Conservation (phyloP, 495 filamentous ascomycete genomes). For the Saxophila tyrrhenica region DNA sequence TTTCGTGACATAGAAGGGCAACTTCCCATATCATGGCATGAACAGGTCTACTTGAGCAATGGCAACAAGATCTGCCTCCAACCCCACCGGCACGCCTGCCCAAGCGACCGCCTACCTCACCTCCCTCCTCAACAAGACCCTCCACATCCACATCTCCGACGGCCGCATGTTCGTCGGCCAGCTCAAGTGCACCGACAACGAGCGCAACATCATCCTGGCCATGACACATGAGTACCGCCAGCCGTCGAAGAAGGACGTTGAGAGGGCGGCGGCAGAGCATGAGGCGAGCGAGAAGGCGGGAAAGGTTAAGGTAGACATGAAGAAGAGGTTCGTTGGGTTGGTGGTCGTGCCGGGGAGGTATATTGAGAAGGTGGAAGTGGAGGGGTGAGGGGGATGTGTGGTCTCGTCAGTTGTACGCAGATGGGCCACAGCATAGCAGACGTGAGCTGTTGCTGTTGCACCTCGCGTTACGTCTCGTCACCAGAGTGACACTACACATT, state of each 20-base stretch:
- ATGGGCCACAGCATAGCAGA: too few relatives aligned
- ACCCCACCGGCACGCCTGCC: neutral
- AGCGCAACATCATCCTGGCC: slow-evolving; percentile 74
- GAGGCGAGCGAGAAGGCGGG: slow-evolving; percentile 17
- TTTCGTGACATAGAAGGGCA: too few relatives aligned
- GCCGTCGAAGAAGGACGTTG: slow-evolving; percentile 14
- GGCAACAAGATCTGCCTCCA: neutral
- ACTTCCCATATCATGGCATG: too few relatives aligned
- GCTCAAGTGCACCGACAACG: slow-evolving; percentile 91
- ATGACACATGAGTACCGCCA: slow-evolving; percentile 75
- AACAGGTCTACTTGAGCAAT: neutral
- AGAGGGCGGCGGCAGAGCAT: slow-evolving; percentile 25
- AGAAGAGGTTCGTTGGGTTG: slow-evolving; percentile 73
- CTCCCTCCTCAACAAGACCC: slow-evolving; percentile 46
- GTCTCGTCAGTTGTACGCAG: too few relatives aligned
- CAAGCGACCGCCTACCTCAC: neutral
- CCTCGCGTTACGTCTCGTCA: too few relatives aligned
- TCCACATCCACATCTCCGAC: slow-evolving; percentile 76
- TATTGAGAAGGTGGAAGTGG: slow-evolving; percentile 78
- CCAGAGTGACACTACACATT: too few relatives aligned
- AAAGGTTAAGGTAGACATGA: slow-evolving; percentile 56
- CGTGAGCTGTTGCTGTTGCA: too few relatives aligned
- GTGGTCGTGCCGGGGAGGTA: slow-evolving; percentile 81
- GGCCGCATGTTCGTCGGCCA: slow-evolving; percentile 76
- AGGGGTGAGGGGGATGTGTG: slow-evolving; percentile 54